These are phyloP conservation scores for Jacaranda copaia DNA, from an alignment of 257 asterid genomes.

Conservation along the genomic window DNA sequence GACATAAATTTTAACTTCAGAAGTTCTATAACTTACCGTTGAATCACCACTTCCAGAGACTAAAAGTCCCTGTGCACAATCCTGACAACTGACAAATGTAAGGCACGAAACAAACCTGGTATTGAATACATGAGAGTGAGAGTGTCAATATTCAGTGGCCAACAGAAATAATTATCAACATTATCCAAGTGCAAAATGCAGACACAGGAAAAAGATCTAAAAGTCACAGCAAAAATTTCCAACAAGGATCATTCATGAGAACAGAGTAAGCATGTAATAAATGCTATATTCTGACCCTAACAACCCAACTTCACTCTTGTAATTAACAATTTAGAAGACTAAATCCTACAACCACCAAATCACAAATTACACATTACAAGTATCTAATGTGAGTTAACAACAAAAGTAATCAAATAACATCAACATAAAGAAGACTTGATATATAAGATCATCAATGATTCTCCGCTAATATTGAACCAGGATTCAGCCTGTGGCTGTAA, in stretches of 20 bases:
- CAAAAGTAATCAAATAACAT: background rate
- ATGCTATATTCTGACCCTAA: background rate
- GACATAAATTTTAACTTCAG: background rate
- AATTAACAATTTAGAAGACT: background rate
- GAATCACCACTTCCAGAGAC: slow-evolving; percentile 98
- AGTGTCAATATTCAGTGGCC: slow-evolving; percentile 4
- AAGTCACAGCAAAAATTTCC: background rate
- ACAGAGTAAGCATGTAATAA: slow-evolving; percentile 3
- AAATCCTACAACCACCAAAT: background rate
- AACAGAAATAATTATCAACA: background rate
- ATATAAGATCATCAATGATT: too few species aligned
- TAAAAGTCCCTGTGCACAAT: slow-evolving; percentile 58
- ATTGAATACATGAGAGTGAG: slow-evolving; percentile 32
- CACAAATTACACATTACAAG: background rate
- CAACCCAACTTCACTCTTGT: too few species aligned
- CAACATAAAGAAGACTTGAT: too few species aligned
- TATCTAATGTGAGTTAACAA: background rate
- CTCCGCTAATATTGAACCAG: too few species aligned
- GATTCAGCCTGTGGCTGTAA: background rate
- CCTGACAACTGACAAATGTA: slow-evolving; percentile 61
- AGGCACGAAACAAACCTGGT: slow-evolving; percentile 88
- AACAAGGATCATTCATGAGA: slow-evolving; percentile 5
- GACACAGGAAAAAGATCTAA: background rate
- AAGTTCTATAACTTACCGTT: slow-evolving; percentile 69
- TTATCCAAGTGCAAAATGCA: slow-evolving; percentile 5